Conservation (phyloP, 2,329 filamentous ascomycete species). For the Fusarium continuum region DNA sequence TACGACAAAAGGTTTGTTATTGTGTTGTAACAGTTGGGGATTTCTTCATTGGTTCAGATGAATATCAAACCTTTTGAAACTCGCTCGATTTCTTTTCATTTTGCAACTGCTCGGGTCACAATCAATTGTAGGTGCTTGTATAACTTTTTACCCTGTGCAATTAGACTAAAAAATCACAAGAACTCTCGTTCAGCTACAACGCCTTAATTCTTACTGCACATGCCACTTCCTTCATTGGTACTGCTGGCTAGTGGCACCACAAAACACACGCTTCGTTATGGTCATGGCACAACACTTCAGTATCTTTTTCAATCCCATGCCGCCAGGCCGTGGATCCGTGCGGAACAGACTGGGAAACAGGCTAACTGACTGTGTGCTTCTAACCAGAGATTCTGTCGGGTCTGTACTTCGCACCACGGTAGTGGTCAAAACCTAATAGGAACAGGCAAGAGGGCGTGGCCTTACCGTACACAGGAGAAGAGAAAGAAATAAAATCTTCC, state of each 20-base stretch:
- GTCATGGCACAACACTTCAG: slow-evolving; percentile 8
- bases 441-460: slow-evolving; percentile 8
- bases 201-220: not conserved
- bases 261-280: slow-evolving; percentile 19
- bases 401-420: not conserved
- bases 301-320: slow-evolving; percentile 17
- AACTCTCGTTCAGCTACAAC: not conserved
- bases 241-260: slow-evolving; percentile 35
- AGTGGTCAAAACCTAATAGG: not conserved
- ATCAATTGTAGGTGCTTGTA: not conserved
- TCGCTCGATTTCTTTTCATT: not conserved
- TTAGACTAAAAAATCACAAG: not conserved
- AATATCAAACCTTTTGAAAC: not conserved
- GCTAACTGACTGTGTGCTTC: slow-evolving; percentile 5
- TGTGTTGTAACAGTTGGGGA: not conserved
- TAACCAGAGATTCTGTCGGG: not conserved
- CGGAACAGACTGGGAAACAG: slow-evolving; percentile 26
- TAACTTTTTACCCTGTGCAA: not conserved
- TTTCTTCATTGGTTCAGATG: not conserved
- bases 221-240: slow-evolving; percentile 20
- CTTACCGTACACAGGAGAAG: not conserved
- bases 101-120: not conserved
- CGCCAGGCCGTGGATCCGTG: slow-evolving; percentile 8
- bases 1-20: not conserved
- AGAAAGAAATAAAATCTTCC: not conserved